Base-by-base conservation (phyloP, 176 grass and related monocot species). In the Aegilops speltoides region DNA sequence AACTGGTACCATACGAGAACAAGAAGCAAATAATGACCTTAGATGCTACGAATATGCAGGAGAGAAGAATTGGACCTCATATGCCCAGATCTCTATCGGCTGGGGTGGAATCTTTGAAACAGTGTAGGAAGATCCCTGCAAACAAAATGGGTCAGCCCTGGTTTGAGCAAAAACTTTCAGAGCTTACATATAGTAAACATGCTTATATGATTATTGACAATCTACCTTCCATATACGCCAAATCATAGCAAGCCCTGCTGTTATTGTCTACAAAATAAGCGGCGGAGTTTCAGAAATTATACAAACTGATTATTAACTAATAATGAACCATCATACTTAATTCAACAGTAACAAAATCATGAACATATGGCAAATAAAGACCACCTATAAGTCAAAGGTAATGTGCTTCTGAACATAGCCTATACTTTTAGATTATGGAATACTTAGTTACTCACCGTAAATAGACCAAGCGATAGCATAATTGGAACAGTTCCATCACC, bases 11-110 rank as follows among this genome's bases (percentile, higher is more conserved):
- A 56, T 0, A 11, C 29, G 24, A 13, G 0, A 64, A 28, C 20
- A 71, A 64, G 61, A 13, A 73, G 36, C 5, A 77, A 65, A 79
- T 14, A 37, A 38, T 48, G 38, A 22, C 13, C 10, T 28, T 2
- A 6, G 48, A 26, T 25, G 13, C 13, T 46, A 29, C 0, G 23
- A 65, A 62, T 56, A 71, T 1, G 50, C 50, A 79, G 38, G 29
- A 82, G 12, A 40, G 37, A 43, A 8, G 36, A 91, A 59, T 38
- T 77, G 71, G 29, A 98, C 96, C 93, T 98, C 96, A 73, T 95
- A 98, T 79, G 93, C 86, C 96, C 96, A 98, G 67, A 95, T 83
- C 80, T 98, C 91, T 81, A 98, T 94, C 28, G 93, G 91, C 70
- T 79, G 60, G 20, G 93, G 46, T 62, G 96, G 93, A 82, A 84